Evolutionary conservation across 768 basidiomycete genomes (phyloP), one percentile per base, ranked within the genome.

Genomic region (Boletus tylopilopsis): DNA sequence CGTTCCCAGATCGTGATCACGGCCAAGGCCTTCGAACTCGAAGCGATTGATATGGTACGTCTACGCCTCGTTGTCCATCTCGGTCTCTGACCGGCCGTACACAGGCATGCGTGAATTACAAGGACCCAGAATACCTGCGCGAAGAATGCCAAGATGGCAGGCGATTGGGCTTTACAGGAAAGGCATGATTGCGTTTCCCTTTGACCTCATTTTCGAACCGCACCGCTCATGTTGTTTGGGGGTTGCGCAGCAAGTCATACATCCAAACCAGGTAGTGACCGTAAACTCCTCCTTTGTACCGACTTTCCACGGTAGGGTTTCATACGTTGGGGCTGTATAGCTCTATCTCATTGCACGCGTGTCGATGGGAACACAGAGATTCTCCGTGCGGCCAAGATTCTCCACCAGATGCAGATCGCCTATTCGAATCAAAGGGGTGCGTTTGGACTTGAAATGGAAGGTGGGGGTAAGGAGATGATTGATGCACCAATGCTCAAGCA

Each of bases 401-500:
- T 91, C 23, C 76, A 75, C 39, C 75, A 71, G 44, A 88, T 90
- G 87, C 68, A 76, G 39, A 57, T 68, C 5, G 82, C 84, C 0
- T 76, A 87, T 59, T 68, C 66, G 16, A 69, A 72, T 12, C 69
- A 73, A 37, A 68, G 66, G 32, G 90, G 89, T 5, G 93, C 92
- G 3, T 79, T 87, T 35, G 90, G 90, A 0, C 71, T 93, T 22
- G 84, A 85, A 40, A 63, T 75, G 34, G 70, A 73, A 19, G 76
- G 73, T 36, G 75, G 75, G 3, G 68, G 74, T 15, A 83, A 81
- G 41, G 82, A 85, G 61, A 94, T 94, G 92, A 86, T 94, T 30
- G 92, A 95, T 65, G 87, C 87, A 8, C 92, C 92, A 0, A 91
- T 95, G 85, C 72, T 94, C 36, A 87, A 89, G 64, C 89, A 90